Base-by-base conservation (phyloP, 257 asterid genomes). In the Thymus mandschuricus region DNA sequence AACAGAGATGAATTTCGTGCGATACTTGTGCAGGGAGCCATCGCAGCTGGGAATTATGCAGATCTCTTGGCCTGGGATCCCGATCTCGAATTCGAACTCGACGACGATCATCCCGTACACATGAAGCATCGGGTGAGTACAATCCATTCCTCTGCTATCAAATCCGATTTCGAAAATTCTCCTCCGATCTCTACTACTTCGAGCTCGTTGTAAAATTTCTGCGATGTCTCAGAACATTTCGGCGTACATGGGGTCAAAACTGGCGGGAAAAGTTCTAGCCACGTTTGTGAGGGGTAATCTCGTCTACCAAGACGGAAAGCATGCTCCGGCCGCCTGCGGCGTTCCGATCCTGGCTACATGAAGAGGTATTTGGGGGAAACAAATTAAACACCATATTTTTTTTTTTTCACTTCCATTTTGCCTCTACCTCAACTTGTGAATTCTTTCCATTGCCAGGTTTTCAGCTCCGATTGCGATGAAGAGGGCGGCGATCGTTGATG, bases 21-120 rank as follows among this genome's bases (percentile, higher is more conserved):
- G n/a, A 33, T 60, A 15, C 75, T 33, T 61, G 30, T 82, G 76
- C 86, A 91, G 98, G 99, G 98, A 6, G 76, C 83, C 59, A 88
- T 94, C 68, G 82, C 72, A 50, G 70, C 64, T 0, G 97, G 98
- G 7, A 83, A 88, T 61, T 79, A 95, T 72, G 97, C 99, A 56
- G 99, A 95, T 76, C 74, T 95, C 55, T 96, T 83, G 0, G 96
- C 87, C 33, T 95, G 99, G 99, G 89, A 91, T 60, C 98, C 99
- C 29, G 99, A 89, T 67, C 77, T 46, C 28, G 95, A 88, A 52
- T 81, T 95, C 59, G 81, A 86, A 63, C 90, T 94, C 21, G 89
- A 89, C 34, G 82, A 85, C 10, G 69, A 79, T 70, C 87, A 88
- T 49, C 89, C 86, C 34, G 82, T 89, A 34, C 79, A 81, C 82